Percentiles rank a stretch among this genome's conserved stretches.
phyloP scores from a whole-genome alignment of 192 early-diverging fungal genomes.

The Coemansia erecta region DNA sequence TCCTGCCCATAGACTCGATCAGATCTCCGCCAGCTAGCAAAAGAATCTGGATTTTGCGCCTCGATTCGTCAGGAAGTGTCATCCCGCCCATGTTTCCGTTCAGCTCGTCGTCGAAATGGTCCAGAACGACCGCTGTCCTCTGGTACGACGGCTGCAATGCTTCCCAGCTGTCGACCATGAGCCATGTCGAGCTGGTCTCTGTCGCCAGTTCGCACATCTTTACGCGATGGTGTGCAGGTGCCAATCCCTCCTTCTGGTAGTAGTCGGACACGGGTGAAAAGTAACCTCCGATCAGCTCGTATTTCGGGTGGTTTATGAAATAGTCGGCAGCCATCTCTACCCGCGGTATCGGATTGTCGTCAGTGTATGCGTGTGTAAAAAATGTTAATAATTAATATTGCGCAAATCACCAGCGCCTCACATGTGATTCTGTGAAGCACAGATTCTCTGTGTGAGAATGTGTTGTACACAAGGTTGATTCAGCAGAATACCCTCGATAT shows the following conservation, averaged over 20 bases:
- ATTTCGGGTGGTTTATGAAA: constrained; percentile 62
- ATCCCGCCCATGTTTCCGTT: constrained; percentile 74
- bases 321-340: constrained; percentile 93
- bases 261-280: constrained; percentile 95
- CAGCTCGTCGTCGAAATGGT: constrained; percentile 91
- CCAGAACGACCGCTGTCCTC: constrained; percentile 84
- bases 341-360: neutral
- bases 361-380: neutral
- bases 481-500: neutral
- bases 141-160: constrained; percentile 73
- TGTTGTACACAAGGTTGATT: neutral
- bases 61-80: constrained; percentile 49
- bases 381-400: constrained; percentile 1
- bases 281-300: constrained; percentile 92
- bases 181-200: constrained; percentile 79
- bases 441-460: no score
- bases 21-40: constrained; percentile 95
- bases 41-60: constrained; percentile 74
- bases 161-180: constrained; percentile 98
- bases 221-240: constrained; percentile 81
- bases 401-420: no score
- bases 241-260: constrained; percentile 92
- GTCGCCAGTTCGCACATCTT: constrained; percentile 90
- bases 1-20: constrained; percentile 92
- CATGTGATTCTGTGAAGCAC: no score